Evolutionary conservation across 208 protist species (phyloP).

Genomic region (Leishmania major): DNA sequence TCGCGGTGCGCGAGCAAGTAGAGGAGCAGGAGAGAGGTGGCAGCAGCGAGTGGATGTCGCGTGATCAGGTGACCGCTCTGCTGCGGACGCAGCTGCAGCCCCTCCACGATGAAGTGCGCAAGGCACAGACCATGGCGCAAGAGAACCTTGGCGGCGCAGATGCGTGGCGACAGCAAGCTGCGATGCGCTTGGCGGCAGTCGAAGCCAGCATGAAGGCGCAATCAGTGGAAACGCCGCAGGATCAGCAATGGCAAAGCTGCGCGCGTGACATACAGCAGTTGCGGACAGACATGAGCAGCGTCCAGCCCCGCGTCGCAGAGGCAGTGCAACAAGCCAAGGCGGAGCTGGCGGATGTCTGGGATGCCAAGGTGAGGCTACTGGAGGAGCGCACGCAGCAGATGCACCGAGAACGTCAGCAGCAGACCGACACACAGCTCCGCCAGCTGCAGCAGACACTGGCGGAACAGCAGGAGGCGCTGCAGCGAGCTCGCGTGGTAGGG

Average conservation of each 20-base stretch:
- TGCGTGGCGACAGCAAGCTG: slow-evolving; percentile 20
- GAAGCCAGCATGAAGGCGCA: slow-evolving; percentile 23
- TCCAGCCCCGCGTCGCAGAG: slow-evolving; percentile 10
- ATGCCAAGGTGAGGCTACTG: slow-evolving; percentile 5
- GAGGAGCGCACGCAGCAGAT: slow-evolving; percentile 18
- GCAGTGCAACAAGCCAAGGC: slow-evolving; percentile 18
- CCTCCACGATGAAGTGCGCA: slow-evolving; percentile 20
- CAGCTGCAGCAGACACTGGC: slow-evolving; percentile 24
- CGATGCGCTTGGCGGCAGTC: slow-evolving; percentile 23
- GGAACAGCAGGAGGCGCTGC: slow-evolving; percentile 23
- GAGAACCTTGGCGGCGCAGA: slow-evolving; percentile 20
- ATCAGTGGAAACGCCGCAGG: slow-evolving; percentile 4
- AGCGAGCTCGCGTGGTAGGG: slow-evolving; percentile 8
- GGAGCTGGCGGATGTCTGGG: slow-evolving; percentile 12
- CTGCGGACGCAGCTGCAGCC: slow-evolving; percentile 25
- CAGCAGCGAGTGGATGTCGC: slow-evolving; percentile 5
- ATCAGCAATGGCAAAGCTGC: slow-evolving; percentile 20
- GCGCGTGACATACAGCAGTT: slow-evolving; percentile 23
- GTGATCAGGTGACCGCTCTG: slow-evolving; percentile 15
- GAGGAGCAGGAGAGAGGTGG: slow-evolving; percentile 23
- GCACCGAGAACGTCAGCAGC: slow-evolving; percentile 18
- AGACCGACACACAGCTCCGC: slow-evolving; percentile 17
- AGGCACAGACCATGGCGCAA: slow-evolving; percentile 21
- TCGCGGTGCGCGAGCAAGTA: slow-evolving; percentile 18
- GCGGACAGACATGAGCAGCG: slow-evolving; percentile 1